phyloP scores from a whole-genome alignment of 1,284 basidiomycete genomes.

The Pyrrhoderma lamaoense region DNA sequence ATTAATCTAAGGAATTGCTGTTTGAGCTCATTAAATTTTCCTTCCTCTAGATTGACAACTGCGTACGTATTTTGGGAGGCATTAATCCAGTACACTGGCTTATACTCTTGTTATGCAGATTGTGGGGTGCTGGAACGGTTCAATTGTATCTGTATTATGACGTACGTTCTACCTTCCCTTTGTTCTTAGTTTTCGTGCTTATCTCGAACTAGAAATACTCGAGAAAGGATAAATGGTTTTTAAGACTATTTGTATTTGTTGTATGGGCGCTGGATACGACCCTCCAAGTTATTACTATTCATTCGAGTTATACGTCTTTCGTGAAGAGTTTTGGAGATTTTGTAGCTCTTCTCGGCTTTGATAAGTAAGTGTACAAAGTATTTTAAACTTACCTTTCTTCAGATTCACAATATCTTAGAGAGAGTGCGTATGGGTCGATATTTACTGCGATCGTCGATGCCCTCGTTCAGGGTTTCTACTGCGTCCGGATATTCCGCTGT shows the following conservation, averaged over 20 bases:
- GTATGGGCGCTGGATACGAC: not conserved
- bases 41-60: not conserved
- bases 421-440: not conserved
- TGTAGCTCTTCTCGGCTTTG: not conserved
- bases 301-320: not conserved
- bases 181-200: not conserved
- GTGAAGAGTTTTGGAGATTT: not conserved
- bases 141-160: conserved; percentile 11
- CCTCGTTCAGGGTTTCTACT: not conserved
- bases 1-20: no score
- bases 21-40: not conserved
- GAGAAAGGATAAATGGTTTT: conserved; percentile 3
- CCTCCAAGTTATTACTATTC: not conserved
- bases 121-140: conserved; percentile 11
- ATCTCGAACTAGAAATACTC: conserved; percentile 3
- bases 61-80: not conserved
- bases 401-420: not conserved
- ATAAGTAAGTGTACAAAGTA: not conserved
- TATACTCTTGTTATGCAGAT: not conserved
- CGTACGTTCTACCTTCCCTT: not conserved
- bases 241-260: conserved; percentile 1
- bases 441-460: conserved; percentile 6
- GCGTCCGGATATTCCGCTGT: conserved; percentile 25
- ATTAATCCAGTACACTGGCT: not conserved
- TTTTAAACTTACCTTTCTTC: not conserved